phyloP scores from a whole-genome alignment of 331 rosid genomes.

The Pyrus hybrid region DNA sequence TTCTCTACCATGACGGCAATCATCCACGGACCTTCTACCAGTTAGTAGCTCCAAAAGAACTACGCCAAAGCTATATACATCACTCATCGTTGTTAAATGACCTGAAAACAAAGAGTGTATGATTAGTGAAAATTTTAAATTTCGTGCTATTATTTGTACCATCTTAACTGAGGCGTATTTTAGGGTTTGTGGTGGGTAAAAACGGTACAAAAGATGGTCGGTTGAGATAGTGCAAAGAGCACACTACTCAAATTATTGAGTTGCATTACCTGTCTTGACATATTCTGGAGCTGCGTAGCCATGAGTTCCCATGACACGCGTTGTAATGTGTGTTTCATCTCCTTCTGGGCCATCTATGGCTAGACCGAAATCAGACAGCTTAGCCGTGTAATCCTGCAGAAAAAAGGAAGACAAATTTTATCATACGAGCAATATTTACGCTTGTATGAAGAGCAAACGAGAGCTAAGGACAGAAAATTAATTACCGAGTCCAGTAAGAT shows the following conservation, averaged over 20 bases:
- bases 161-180: too few relatives aligned
- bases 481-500: constrained; percentile 64
- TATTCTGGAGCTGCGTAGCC: constrained; percentile 98
- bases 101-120: constrained; percentile 28
- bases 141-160: too few relatives aligned
- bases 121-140: not conserved
- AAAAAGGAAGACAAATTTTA: not conserved
- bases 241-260: not conserved
- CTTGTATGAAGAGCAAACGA: not conserved
- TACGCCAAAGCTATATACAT: constrained; percentile 81
- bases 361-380: constrained; percentile 86
- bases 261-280: constrained; percentile 54
- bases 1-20: constrained; percentile 47
- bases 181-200: too few relatives aligned
- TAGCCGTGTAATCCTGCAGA: constrained; percentile 61
- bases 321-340: constrained; percentile 53
- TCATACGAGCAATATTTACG: not conserved
- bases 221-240: too few relatives aligned
- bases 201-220: too few relatives aligned
- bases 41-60: constrained; percentile 78
- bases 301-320: constrained; percentile 81
- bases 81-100: constrained; percentile 80
- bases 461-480: too few relatives aligned
- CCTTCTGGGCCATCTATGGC: constrained; percentile 80
- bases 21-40: constrained; percentile 64